Conservation (phyloP, 225 moss, liverwort and hornwort genomes). For the Marchantia paleacea region DNA sequence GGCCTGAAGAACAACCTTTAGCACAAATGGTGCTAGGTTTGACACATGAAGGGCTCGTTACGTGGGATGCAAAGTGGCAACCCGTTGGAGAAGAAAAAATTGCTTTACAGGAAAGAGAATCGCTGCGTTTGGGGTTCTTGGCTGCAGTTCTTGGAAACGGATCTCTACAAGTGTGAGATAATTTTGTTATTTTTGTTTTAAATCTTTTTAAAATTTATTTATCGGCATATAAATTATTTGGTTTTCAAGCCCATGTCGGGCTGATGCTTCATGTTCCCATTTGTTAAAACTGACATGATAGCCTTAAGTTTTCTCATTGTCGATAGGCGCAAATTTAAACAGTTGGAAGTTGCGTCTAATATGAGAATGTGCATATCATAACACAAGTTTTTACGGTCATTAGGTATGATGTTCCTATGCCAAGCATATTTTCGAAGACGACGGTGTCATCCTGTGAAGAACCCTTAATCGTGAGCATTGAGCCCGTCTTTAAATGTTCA, state of each 20-base stretch:
- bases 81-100: slow-evolving; percentile 43
- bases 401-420: slow-evolving; percentile 90
- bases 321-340: too few species aligned
- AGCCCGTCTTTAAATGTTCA: slow-evolving; percentile 67
- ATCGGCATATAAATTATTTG: too few species aligned
- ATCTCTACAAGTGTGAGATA: slow-evolving; percentile 89
- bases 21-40: slow-evolving; percentile 76
- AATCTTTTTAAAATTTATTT: too few species aligned
- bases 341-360: too few species aligned
- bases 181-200: background rate
- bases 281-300: too few species aligned
- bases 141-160: slow-evolving; percentile 84
- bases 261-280: too few species aligned
- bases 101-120: slow-evolving; percentile 47
- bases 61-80: slow-evolving; percentile 98
- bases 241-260: too few species aligned
- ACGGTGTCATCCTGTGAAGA: slow-evolving; percentile 26
- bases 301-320: too few species aligned
- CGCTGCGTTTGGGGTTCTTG: slow-evolving; percentile 69
- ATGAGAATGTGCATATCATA: background rate
- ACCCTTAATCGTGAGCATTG: slow-evolving; percentile 45
- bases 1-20: slow-evolving; percentile 42
- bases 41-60: slow-evolving; percentile 76
- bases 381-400: slow-evolving; percentile 3
- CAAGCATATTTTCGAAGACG: slow-evolving; percentile 49